A percentile compares a stretch with the other conserved stretches of the same genome.
phyloP scores from a whole-genome alignment of 768 basidiomycete genomes.

The Suillus subluteus region DNA sequence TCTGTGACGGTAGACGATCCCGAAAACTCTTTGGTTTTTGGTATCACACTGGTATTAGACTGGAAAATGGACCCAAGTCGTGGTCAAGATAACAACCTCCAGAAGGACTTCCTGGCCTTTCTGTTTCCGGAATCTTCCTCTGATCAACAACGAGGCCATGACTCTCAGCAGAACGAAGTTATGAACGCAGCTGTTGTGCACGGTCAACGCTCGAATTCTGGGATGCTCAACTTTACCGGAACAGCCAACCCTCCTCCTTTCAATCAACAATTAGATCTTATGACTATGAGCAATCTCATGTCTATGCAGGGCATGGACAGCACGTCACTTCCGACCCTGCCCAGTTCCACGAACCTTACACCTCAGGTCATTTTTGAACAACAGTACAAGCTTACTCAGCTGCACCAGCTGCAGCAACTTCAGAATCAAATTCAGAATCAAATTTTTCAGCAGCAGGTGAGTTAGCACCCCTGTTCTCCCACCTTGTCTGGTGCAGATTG shows the following conservation, averaged over 20 bases:
- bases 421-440: conserved; percentile 87
- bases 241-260: conserved; percentile 16
- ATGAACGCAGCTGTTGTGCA: conserved; percentile 9
- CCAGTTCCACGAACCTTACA: conserved; percentile 32
- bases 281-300: conserved; percentile 49
- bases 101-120: conserved; percentile 40
- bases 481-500: conserved; percentile 18
- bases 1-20: conserved; percentile 1
- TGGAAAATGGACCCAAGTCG: conserved; percentile 29
- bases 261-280: conserved; percentile 51
- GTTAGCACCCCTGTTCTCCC: conserved; percentile 27
- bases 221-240: conserved; percentile 14
- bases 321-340: conserved; percentile 12
- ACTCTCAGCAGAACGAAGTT: conserved; percentile 24
- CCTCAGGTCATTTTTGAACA: conserved; percentile 68
- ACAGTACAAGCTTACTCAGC: conserved; percentile 76
- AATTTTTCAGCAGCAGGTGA: conserved; percentile 89
- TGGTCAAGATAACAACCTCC: conserved; percentile 31
- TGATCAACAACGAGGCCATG: conserved; percentile 31
- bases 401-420: conserved; percentile 77
- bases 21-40: background rate
- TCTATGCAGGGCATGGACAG: conserved; percentile 49
- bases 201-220: conserved; percentile 19
- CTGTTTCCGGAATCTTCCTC: conserved; percentile 35
- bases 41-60: background rate